Conservation (phyloP, 2,329 filamentous ascomycete species). For the Corinectria fuckeliana region DNA sequence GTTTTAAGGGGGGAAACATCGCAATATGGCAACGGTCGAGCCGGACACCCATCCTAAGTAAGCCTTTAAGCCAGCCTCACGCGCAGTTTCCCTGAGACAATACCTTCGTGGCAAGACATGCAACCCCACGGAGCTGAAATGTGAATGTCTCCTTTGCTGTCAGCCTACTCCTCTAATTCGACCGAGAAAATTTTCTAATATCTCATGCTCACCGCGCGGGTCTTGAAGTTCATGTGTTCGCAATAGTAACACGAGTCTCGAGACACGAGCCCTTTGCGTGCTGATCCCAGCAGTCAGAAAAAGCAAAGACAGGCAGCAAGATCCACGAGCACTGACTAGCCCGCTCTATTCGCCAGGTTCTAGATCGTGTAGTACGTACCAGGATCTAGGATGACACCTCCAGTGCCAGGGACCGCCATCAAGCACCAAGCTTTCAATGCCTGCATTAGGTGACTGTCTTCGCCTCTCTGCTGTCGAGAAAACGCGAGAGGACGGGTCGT, state of each 20-base stretch:
- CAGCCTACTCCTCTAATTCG: background rate
- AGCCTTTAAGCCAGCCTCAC: slow-evolving; percentile 28
- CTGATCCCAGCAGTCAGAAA: background rate
- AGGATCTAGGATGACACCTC: slow-evolving; percentile 8
- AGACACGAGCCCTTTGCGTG: slow-evolving; percentile 9
- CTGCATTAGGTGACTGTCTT: background rate
- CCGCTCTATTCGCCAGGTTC: slow-evolving; percentile 21
- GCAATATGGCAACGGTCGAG: slow-evolving; percentile 14
- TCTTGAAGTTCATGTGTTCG: background rate
- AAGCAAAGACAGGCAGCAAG: slow-evolving; percentile 19
- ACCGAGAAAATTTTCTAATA: background rate
- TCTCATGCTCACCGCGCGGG: background rate
- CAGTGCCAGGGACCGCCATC: background rate
- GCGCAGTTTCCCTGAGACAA: slow-evolving; percentile 23
- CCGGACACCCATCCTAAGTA: slow-evolving; percentile 6
- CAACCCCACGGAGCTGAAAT: slow-evolving; percentile 2
- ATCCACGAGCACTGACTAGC: slow-evolving; percentile 19
- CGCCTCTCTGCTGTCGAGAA: slow-evolving; percentile 14
- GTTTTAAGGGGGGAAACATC: slow-evolving; percentile 13
- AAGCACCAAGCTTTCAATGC: background rate
- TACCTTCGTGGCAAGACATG: slow-evolving; percentile 8
- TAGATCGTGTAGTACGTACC: slow-evolving; percentile 30
- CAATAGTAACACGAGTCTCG: slow-evolving; percentile 2
- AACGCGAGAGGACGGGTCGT: slow-evolving; percentile 10
- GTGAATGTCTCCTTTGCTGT: background rate